Evolutionary conservation across 176 grass and related monocot species (phyloP).

Genomic region (Eremochloa ophiuroides): DNA sequence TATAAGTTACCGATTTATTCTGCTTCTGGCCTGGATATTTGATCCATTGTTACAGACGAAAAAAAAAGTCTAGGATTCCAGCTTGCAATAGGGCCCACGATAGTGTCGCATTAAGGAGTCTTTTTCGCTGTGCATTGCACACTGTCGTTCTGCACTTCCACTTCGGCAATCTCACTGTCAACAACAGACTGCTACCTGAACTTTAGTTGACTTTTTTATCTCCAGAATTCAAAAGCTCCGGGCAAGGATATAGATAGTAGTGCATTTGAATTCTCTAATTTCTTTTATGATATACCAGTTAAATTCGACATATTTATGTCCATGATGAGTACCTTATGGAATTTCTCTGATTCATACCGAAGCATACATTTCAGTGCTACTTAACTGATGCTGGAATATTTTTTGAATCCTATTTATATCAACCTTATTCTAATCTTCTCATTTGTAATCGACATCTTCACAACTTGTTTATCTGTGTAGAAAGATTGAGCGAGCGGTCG

Average conservation of each 20-base stretch:
- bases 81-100: background rate
- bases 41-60: too few species aligned
- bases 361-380: conserved; percentile 1
- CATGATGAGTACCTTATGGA: background rate
- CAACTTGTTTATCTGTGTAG: conserved; percentile 50
- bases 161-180: background rate
- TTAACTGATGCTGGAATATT: background rate
- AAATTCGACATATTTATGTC: background rate
- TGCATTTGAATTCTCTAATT: background rate
- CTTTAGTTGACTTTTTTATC: background rate
- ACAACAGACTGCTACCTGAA: background rate
- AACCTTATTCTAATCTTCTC: background rate
- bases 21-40: conserved; percentile 12
- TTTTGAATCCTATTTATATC: background rate
- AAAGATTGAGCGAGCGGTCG: conserved; percentile 67
- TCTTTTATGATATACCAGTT: background rate
- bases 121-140: conserved; percentile 2
- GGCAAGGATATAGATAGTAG: background rate
- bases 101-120: conserved; percentile 14
- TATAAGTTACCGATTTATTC: background rate
- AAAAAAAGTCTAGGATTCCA: background rate
- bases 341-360: background rate
- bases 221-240: background rate
- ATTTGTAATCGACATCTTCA: background rate
- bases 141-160: background rate